Evolutionary conservation across 805 yeast species (phyloP), one percentile per base, ranked within the genome.

Genomic region (Zygosaccharomyces kombuchaensis): DNA sequence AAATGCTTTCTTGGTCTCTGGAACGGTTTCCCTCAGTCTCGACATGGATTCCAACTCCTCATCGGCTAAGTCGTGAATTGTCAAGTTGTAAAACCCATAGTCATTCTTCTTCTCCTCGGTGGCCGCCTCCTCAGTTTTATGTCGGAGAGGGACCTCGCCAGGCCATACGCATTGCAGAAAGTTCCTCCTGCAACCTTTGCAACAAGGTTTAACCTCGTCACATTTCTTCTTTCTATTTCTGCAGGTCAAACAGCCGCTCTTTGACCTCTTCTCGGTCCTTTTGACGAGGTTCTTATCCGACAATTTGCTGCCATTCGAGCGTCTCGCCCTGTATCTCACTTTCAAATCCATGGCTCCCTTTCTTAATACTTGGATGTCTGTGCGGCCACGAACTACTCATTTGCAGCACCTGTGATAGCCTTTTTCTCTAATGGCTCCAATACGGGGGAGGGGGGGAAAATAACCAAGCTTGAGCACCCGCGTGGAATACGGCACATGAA

Each of bases 161-260:
- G 95, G 93, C 85, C 91, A 86, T 21, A 73, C 69, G 59, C 95
- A 86, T 43, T 71, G 75, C 40, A 85, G 68, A 9, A 79, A 71
- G 21, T 86, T 69, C 43, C 93, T 67, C n/a, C 64, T 52, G 62
- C 95, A 86, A 55, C 85, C 89, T 1, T 69, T 60, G 57, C 95
- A 86, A 21, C 62, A 62, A 3, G 95, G 95, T 44, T 73, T 73
- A 1, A 73, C 68, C 59, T 86, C 93, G 57, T 87, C 84, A 53
- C 95, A 86, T 45, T 89, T 73, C 60, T 84, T 86, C 70, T 86
- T 86, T 21, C 95, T 66, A 48, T 76, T 78, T 36, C 93, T 75
- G 55, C 95, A 86, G 1, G 95, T 84, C 35, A 83, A 68, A 60
- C 95, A 86, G 0, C 95, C 95, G 72, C 74, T 71, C 56, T 87